Conservation (phyloP, 192 early-diverging fungal genomes). For the Coemansia asiatica region DNA sequence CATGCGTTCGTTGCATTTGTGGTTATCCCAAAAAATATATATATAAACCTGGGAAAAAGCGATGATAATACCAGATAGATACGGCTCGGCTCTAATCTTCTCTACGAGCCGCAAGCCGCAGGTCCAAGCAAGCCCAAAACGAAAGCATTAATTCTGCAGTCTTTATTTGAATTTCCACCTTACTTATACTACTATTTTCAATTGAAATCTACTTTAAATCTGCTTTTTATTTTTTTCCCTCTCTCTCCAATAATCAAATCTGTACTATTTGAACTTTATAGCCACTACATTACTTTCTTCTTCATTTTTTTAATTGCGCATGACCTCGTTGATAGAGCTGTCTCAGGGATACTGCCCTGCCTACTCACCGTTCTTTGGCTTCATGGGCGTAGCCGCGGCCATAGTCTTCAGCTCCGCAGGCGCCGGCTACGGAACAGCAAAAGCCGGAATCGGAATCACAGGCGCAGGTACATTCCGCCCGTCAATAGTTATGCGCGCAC, state of each 20-base stretch:
- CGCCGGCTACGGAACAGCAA: constrained; percentile 97
- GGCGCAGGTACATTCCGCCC: constrained; percentile 93
- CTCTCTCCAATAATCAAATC: too few relatives aligned
- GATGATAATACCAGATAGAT: not conserved
- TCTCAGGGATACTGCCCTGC: constrained; percentile 54
- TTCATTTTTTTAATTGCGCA: constrained; percentile 10
- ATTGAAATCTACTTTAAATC: not conserved
- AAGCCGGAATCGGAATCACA: constrained; percentile 94
- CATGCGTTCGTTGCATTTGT: not conserved
- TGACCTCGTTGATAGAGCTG: constrained; percentile 32
- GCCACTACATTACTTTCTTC: not conserved
- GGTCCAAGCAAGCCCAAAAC: too few relatives aligned
- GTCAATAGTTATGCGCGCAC: constrained; percentile 82
- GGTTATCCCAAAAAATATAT: too few relatives aligned
- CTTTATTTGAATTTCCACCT: too few relatives aligned
- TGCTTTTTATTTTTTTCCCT: not conserved
- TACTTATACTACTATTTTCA: too few relatives aligned
- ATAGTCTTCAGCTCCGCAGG: constrained; percentile 84
- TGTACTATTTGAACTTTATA: not conserved
- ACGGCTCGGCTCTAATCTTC: not conserved
- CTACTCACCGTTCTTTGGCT: constrained; percentile 60
- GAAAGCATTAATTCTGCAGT: too few relatives aligned
- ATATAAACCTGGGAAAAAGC: too few relatives aligned
- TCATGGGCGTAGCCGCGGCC: constrained; percentile 56
- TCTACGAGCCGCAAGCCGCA: not conserved